Base-by-base conservation (phyloP, 331 rosid species). In the Saraca asoca region DNA sequence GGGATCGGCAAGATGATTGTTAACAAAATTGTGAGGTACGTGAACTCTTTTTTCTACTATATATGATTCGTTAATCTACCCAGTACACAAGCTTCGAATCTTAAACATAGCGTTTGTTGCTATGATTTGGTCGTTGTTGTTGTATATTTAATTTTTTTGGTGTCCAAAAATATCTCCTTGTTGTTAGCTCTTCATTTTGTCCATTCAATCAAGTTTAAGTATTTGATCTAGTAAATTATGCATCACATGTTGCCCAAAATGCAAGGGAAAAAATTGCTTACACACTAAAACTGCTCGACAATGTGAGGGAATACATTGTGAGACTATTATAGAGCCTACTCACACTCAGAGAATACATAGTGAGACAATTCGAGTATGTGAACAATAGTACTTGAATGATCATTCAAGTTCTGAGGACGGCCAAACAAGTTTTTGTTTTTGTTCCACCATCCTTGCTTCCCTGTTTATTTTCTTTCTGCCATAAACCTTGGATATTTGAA, bases 1-100 rank as follows among this genome's bases (percentile, higher is more conserved):
- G 97, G 95, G 66, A 88, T 88, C 15, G 97, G 97, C 45, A 69
- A 61, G 77, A 54, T 80, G 80, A 91, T 91, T 52, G 88, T 88
- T 64, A 80, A 75, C 41, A 88, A 80, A 71, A 80, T 91, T 39
- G 55, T 79, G 44, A 88, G 95, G 97, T 91, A 50, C 58, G 69
- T 15, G 33, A n/a, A n/a, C 43, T 46, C 34, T 41, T 20, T 41
- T 43, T 76, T 72, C 59, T 64, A 18, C 62, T 7, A 56, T 24
- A 24, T 24, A 24, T 64, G 66, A 17, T 52, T 77, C 71, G 58
- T 60, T 70, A 41, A 64, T 58, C 18, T 64, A 61, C 41, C 48
- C 59, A 38, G 33, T 37, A 63, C 43, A 12, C 48, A 31, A 51
- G 9, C 39, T 51, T 13, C 6, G 8, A 1, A 12, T 43, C 49